Conservation (phyloP, 2,329 filamentous ascomycete genomes). For the Tolypocladium inflatum region DNA sequence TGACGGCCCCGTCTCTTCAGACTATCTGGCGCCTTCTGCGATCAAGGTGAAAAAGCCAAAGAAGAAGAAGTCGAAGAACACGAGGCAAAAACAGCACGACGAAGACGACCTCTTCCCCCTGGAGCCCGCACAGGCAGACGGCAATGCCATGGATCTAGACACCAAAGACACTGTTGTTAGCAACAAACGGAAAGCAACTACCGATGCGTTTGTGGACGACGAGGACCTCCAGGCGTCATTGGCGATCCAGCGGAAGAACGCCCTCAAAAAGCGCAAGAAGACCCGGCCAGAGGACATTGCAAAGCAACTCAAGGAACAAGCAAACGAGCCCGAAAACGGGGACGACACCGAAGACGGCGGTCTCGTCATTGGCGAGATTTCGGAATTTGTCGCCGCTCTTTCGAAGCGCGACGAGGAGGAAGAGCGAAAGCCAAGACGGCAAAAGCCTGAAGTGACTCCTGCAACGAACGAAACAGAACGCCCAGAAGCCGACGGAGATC, state of each 20-base stretch:
- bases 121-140: slow-evolving; percentile 25
- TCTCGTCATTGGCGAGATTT: slow-evolving; percentile 90
- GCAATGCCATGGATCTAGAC: slow-evolving; percentile 69
- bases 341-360: slow-evolving; percentile 37
- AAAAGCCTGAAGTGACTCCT: slow-evolving; percentile 7
- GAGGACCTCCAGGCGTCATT: slow-evolving; percentile 85
- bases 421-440: slow-evolving; percentile 41
- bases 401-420: slow-evolving; percentile 55
- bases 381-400: slow-evolving; percentile 84
- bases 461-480: not conserved
- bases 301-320: slow-evolving; percentile 62
- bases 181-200: slow-evolving; percentile 56
- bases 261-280: slow-evolving; percentile 87
- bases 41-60: slow-evolving; percentile 93
- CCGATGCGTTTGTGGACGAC: slow-evolving; percentile 73
- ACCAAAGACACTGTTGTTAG: slow-evolving; percentile 31
- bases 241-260: slow-evolving; percentile 70
- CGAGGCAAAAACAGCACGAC: slow-evolving; percentile 58
- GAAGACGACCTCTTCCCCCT: slow-evolving; percentile 50
- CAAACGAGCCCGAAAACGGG: slow-evolving; percentile 40
- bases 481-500: slow-evolving; percentile 12
- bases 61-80: slow-evolving; percentile 79
- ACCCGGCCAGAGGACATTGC: slow-evolving; percentile 79
- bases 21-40: slow-evolving; percentile 79
- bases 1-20: slow-evolving; percentile 45